Conservation (phyloP, 805 yeast genomes). For the Yarrowia divulgata region DNA sequence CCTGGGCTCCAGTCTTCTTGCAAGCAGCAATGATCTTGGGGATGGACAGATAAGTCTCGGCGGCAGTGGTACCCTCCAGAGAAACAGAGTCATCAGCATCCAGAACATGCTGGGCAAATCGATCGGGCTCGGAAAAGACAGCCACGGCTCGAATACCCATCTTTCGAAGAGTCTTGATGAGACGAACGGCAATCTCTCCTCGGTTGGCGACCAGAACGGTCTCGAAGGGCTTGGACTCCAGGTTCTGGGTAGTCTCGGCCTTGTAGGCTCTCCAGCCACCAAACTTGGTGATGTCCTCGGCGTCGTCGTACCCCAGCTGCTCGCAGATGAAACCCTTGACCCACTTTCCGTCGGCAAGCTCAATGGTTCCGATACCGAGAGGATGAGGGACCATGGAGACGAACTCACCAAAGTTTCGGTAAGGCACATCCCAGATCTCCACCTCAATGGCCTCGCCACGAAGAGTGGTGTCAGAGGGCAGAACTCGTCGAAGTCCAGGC, state of each 20-base stretch:
- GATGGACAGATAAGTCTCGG: constrained; percentile 85
- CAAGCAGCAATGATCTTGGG: constrained; percentile 90
- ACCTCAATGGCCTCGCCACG: constrained; percentile 69
- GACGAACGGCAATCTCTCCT: constrained; percentile 97
- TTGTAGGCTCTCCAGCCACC: constrained; percentile 87
- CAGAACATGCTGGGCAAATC: constrained; percentile 84
- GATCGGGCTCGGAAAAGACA: constrained; percentile 88
- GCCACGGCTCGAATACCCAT: constrained; percentile 82
- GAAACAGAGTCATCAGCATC: constrained; percentile 84
- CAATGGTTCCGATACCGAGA: constrained; percentile 92
- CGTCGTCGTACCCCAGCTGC: constrained; percentile 77
- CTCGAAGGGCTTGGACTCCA: constrained; percentile 66
- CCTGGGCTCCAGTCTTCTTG: constrained; percentile 82
- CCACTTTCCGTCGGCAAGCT: constrained; percentile 78
- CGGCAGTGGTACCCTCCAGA: constrained; percentile 81
- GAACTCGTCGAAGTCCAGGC: constrained; percentile 85
- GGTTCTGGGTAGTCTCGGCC: constrained; percentile 48
- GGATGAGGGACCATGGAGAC: constrained; percentile 93
- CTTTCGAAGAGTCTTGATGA: constrained; percentile 85
- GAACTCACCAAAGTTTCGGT: constrained; percentile 78
- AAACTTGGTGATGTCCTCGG: constrained; percentile 79
- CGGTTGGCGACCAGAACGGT: constrained; percentile 94
- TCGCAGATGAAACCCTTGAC: constrained; percentile 96
- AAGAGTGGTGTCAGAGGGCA: constrained; percentile 43
- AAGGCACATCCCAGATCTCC: constrained; percentile 86